Percentiles rank a stretch among this genome's conserved stretches.
These are phyloP conservation scores for Fennellomyces sp. DNA, from an alignment of 371 early-diverging fungal genomes.

Conservation along the genomic window DNA sequence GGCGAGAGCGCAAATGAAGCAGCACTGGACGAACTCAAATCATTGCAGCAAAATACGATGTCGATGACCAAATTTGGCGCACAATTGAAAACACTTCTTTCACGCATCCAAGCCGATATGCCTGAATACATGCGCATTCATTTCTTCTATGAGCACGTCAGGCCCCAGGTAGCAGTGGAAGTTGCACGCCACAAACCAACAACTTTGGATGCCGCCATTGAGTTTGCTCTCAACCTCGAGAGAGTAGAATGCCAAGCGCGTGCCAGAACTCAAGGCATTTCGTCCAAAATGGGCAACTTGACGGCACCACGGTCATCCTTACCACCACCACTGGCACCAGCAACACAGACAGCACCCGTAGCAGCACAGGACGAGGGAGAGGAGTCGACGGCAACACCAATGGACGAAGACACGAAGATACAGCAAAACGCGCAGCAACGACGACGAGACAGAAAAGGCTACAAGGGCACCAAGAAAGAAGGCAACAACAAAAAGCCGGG, in stretches of 20 bases:
- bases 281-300: no score
- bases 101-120: neutral
- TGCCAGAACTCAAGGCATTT: no score
- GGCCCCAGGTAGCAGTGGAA: neutral
- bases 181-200: neutral
- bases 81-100: neutral
- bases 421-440: neutral
- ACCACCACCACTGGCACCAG: neutral
- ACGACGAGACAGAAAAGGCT: no score
- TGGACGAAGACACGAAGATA: neutral
- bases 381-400: neutral
- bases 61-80: neutral
- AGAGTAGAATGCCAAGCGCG: neutral
- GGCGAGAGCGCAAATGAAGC: neutral
- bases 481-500: neutral
- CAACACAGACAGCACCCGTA: neutral
- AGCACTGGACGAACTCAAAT: neutral
- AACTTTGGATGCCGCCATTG: neutral
- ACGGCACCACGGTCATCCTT: neutral
- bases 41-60: neutral
- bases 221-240: neutral
- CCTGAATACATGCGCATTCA: neutral
- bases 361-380: no score
- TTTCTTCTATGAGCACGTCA: neutral
- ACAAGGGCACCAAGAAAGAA: no score